Base-by-base conservation (phyloP, 2,329 filamentous ascomycete species). In the Acrocalymma vagum region DNA sequence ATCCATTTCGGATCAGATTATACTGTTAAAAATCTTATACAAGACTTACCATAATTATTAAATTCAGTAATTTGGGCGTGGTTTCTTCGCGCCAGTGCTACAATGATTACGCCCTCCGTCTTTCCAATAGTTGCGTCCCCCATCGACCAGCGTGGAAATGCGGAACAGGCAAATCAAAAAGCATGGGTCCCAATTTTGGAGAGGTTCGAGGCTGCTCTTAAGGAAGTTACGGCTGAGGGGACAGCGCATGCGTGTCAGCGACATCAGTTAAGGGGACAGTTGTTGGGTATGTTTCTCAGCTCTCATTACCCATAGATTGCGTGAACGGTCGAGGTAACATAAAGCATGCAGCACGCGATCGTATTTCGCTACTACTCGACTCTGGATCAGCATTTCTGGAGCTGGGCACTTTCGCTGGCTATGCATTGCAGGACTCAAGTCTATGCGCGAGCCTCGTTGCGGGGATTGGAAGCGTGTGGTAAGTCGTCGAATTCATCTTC, bases 311-410 rank as follows among this genome's bases (percentile, higher is more conserved):
- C 10, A 9, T 9, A 16, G 3, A 13, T 13, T 13, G n/a, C 23
- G 22, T 10, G 26, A 28, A 27, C 9, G 3, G 6, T 11, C 11
- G n/a, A 40, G 17, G 23, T 40, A 31, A 40, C 15, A 14, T 26
- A 24, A 4, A 5, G 15, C 16, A n/a, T n/a, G 28, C 23, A 72
- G 72, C 71, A 6, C 51, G 71, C 34, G 72, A 74, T 38, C 55
- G 72, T 21, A 57, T 74, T 16, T 54, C 66, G 0, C 51, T 74
- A 9, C 36, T 72, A 0, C 43, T 72, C 9, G 71, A 74, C 36
- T 50, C 62, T 13, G 69, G 67, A 21, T 71, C 70, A 2, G 68
- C 71, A 2, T 73, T 74, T 39, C 53, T 73, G 1, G 71, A 74
- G 24, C 53, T 74, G 4, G 57, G 68, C 5, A 32, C 62, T 0